Evolutionary conservation across 2,329 filamentous ascomycete species (phyloP).

Genomic region (Pseudogymnoascus destructans): DNA sequence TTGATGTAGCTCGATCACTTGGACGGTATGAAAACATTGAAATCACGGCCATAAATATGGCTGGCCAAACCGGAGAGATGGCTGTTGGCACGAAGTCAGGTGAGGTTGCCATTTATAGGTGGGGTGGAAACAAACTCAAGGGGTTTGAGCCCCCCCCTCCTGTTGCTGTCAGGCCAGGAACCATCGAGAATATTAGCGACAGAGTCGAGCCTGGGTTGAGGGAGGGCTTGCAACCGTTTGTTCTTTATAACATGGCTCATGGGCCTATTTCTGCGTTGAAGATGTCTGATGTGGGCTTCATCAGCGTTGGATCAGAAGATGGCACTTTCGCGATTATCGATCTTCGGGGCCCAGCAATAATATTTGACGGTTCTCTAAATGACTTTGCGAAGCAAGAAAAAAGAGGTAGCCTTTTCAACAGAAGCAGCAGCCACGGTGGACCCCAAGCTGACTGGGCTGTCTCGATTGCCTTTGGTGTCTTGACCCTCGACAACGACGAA

Average conservation of each 20-base stretch:
- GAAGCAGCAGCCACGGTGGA: slow-evolving; percentile 36
- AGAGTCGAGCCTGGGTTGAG: slow-evolving; percentile 60
- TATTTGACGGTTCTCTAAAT: slow-evolving; percentile 58
- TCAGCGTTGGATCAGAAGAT: slow-evolving; percentile 72
- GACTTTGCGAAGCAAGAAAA: slow-evolving; percentile 71
- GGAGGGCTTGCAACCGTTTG: slow-evolving; percentile 68
- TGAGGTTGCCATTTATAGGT: slow-evolving; percentile 78
- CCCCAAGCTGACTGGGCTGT: slow-evolving; percentile 60
- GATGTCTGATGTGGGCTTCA: slow-evolving; percentile 86
- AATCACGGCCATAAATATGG: slow-evolving; percentile 67
- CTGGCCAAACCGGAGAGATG: slow-evolving; percentile 69
- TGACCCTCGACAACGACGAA: slow-evolving; percentile 85
- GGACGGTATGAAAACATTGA: slow-evolving; percentile 66
- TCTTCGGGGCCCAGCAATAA: slow-evolving; percentile 72
- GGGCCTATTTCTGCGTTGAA: slow-evolving; percentile 68
- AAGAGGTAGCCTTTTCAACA: slow-evolving; percentile 55
- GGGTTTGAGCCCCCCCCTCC: slow-evolving; percentile 47
- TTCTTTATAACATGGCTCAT: slow-evolving; percentile 70
- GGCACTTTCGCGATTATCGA: slow-evolving; percentile 76
- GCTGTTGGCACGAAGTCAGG: slow-evolving; percentile 68
- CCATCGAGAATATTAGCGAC: slow-evolving; percentile 59
- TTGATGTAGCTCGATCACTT: slow-evolving; percentile 73
- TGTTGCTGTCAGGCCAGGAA: slow-evolving; percentile 48
- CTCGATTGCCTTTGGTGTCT: slow-evolving; percentile 76
- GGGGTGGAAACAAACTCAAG: slow-evolving; percentile 65